Evolutionary conservation across 495 filamentous ascomycete genomes (phyloP).

Genomic region (Diplogelasinospora grovesii): DNA sequence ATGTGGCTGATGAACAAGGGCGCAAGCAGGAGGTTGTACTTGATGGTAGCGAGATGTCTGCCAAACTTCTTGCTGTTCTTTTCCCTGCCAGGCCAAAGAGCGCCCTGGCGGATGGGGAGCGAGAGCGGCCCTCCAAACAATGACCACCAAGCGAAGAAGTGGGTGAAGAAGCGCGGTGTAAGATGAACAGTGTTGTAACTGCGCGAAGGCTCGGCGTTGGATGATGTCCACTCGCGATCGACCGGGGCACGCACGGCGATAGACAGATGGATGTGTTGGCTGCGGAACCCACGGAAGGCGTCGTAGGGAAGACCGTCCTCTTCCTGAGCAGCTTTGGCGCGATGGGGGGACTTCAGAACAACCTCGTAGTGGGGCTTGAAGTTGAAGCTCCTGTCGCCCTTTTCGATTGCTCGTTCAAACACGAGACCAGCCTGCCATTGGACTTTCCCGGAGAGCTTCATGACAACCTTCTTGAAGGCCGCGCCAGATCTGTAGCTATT

Average conservation of each 20-base stretch:
- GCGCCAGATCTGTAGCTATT: constrained; percentile 65
- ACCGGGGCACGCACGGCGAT: constrained; percentile 79
- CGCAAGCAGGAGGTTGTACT: constrained; percentile 89
- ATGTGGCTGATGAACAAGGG: constrained; percentile 93
- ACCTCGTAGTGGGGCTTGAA: constrained; percentile 94
- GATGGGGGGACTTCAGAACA: constrained; percentile 69
- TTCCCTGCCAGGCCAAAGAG: constrained; percentile 81
- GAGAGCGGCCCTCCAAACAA: constrained; percentile 94
- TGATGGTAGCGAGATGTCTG: constrained; percentile 91
- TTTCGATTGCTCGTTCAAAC: constrained; percentile 71
- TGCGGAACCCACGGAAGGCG: constrained; percentile 88
- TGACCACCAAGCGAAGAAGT: constrained; percentile 98
- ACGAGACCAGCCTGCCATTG: constrained; percentile 84
- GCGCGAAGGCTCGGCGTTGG: constrained; percentile 62
- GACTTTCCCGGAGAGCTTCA: constrained; percentile 95
- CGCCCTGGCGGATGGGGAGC: constrained; percentile 85
- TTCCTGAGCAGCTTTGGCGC: constrained; percentile 47
- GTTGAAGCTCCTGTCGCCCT: constrained; percentile 65
- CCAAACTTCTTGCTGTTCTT: constrained; percentile 99
- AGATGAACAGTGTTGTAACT: constrained; percentile 96
- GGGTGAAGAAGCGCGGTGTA: constrained; percentile 90
- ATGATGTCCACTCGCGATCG: constrained; percentile 70
- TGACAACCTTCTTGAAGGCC: constrained; percentile 92
- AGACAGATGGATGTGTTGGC: constrained; percentile 91
- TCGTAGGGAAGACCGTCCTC: constrained; percentile 61